A percentile compares a stretch with the other conserved stretches of the same genome.
phyloP scores from a whole-genome alignment of 257 asterid genomes.

The Solanum bulbocastanum region DNA sequence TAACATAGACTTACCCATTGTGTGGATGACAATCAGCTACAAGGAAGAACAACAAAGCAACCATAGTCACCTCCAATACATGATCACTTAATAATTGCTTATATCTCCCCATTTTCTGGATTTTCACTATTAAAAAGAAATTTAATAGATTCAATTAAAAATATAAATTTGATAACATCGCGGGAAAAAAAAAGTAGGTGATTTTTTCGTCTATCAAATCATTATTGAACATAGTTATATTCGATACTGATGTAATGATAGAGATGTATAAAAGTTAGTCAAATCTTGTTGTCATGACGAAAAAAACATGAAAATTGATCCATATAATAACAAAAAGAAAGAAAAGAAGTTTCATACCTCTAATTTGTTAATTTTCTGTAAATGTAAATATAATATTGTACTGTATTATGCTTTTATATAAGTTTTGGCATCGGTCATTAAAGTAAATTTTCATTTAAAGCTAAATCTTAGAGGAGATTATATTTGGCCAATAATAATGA shows the following conservation, averaged over 20 bases:
- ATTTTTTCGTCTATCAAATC: neutral
- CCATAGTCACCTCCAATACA: neutral
- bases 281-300: rapidly evolving
- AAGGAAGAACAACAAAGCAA: neutral
- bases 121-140: neutral
- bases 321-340: neutral
- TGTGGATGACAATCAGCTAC: neutral
- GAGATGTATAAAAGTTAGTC: neutral
- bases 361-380: neutral
- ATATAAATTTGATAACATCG: neutral
- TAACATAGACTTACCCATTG: neutral
- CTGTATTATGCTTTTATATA: neutral
- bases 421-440: neutral
- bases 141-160: neutral
- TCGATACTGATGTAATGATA: neutral
- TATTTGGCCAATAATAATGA: neutral
- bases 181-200: rapidly evolving
- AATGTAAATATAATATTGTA: neutral
- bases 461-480: neutral
- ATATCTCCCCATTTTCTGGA: neutral
- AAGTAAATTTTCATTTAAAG: neutral
- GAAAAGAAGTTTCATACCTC: neutral
- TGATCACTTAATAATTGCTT: neutral
- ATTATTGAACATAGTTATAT: neutral
- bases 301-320: neutral